phyloP scores from a whole-genome alignment of 2,329 filamentous ascomycete genomes.

The Penicillium sp. region DNA sequence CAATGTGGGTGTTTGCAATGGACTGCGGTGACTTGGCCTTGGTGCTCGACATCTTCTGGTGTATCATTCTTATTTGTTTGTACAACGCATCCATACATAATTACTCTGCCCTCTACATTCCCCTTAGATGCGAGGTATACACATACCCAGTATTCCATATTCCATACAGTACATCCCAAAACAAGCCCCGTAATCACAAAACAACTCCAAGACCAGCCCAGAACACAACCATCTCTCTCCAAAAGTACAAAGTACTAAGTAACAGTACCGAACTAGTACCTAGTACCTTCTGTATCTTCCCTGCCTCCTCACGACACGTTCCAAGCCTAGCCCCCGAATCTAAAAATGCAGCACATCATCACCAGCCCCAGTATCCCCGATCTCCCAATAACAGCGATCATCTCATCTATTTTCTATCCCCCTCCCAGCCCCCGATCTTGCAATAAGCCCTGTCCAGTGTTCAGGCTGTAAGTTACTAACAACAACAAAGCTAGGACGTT shows the following conservation, averaged over 20 bases:
- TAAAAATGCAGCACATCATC: slow-evolving; percentile 4
- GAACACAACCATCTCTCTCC: not conserved
- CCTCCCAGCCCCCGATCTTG: not conserved
- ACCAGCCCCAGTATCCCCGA: not conserved
- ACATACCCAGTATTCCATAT: not conserved
- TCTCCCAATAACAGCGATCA: slow-evolving; percentile 13
- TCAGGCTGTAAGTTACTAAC: not conserved
- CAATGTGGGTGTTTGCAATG: no score
- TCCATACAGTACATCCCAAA: slow-evolving; percentile 1
- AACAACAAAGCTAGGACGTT: not conserved
- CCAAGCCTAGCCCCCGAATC: not conserved
- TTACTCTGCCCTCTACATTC: not conserved
- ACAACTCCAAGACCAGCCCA: not conserved
- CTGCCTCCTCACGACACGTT: not conserved
- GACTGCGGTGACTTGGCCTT: no score
- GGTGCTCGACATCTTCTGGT: not conserved
- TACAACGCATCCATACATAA: not conserved
- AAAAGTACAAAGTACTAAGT: not conserved
- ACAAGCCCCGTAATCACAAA: not conserved
- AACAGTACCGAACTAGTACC: not conserved
- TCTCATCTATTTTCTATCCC: not conserved
- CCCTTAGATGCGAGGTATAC: not conserved
- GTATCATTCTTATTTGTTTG: not conserved
- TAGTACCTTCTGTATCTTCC: no score
- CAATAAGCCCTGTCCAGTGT: not conserved